These are phyloP conservation scores for Syzygium aromaticum DNA, from an alignment of 345 rosid species.

Conservation along the genomic window DNA sequence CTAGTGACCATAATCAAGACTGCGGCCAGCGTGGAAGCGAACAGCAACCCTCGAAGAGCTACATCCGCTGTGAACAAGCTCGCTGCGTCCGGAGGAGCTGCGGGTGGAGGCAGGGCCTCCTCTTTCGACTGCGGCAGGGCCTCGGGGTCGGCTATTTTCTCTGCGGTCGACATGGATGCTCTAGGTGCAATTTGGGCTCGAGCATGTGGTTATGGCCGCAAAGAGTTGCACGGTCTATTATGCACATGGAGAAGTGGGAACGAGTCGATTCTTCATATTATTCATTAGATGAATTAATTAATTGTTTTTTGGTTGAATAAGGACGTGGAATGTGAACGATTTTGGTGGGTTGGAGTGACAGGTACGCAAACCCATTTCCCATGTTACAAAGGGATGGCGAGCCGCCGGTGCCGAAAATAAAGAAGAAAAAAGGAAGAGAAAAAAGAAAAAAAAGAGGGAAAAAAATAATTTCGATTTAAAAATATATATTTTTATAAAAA, in stretches of 20 bases:
- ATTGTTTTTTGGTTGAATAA: not conserved
- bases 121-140: not conserved
- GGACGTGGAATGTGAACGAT: not conserved
- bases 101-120: not conserved
- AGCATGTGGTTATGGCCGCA: not conserved
- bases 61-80: constrained; percentile 1
- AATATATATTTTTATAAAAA: too few relatives aligned
- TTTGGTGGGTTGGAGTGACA: not conserved
- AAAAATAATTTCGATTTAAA: too few relatives aligned
- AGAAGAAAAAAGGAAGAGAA: too few relatives aligned
- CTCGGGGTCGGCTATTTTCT: not conserved
- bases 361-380: not conserved
- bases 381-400: too few relatives aligned
- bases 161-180: not conserved
- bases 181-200: not conserved
- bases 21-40: constrained; percentile 16
- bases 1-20: constrained; percentile 20
- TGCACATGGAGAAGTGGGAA: not conserved
- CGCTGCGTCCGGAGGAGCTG: not conserved
- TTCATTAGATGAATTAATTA: too few relatives aligned
- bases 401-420: too few relatives aligned
- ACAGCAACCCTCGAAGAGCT: constrained; percentile 22
- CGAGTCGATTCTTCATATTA: not conserved
- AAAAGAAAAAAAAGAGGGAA: too few relatives aligned
- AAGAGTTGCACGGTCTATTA: not conserved